Evolutionary conservation across 73 alveolate species (phyloP), one percentile per base, ranked within the genome.

Genomic region (Paramecium tetraurelia): DNA sequence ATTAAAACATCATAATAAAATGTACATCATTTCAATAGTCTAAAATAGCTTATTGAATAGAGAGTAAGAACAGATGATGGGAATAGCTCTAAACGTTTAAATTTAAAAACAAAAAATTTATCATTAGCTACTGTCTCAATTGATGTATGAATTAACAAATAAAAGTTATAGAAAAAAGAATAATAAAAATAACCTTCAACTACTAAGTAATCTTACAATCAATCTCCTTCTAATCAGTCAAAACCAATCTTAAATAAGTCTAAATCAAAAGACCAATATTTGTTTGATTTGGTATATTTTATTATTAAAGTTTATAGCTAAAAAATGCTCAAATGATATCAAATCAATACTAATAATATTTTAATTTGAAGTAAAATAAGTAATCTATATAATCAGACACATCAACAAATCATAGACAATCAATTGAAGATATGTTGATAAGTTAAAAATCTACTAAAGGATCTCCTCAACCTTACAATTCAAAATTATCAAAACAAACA

Each of bases 311-410:
- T 36, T 35, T 33, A 35, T 72, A 72, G 86, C 35, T 72, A 72
- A 72, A 36, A 40, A 72, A 72, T 72, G 86, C 86, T 35, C 27
- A 72, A 38, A 29, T 40, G 59, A 72, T 72, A 29, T 72, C 40
- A 72, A 36, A 72, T 36, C 58, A 72, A 72, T 72, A 72, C 10
- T n/a, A 72, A 38, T 9, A 36, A 72, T 72, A 72, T 18, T 72
- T 72, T 72, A 36, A 33, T 21, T 35, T 72, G 24, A 72, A 72
- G 59, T 72, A 72, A 40, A 72, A 72, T 72, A 72, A 72, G 86
- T 72, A 72, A 72, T 72, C 86, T 29, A 72, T 72, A 35, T 72
- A 72, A 72, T 72, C 86, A 72, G 86, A 72, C 46, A 72, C 36
- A 9, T 72, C 86, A 63, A 63, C 84, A 72, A 72, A 72, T 72